Evolutionary conservation across 805 yeast species (phyloP), one percentile per base, ranked within the genome.

Genomic region (Wickerhamomyces bovis): DNA sequence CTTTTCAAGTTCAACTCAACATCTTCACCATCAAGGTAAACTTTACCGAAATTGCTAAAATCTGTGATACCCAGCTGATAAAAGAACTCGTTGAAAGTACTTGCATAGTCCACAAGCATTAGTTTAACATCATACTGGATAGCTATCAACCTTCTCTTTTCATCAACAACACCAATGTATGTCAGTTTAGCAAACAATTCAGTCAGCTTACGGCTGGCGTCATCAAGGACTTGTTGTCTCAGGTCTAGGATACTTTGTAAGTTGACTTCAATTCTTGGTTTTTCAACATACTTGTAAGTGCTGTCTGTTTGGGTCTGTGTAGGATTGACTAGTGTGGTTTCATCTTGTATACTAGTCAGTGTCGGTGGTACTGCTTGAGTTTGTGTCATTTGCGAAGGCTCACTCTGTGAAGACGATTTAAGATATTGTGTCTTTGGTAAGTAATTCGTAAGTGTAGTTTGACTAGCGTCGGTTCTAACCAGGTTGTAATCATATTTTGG

Each of bases 81-180:
- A 57, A 85, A 89, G 46, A 89, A 70, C 51, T 86, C 88, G 49
- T 67, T 65, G 25, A 83, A 70, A 1, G 87, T 61, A 0, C 85
- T 73, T 0, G 83, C 88, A 63, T 89, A 94, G 63, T 92, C 97
- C 18, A 92, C 80, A 21, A 94, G 65, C 60, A 76, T 84, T 13
- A 94, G 68, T 48, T 81, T 80, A 9, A 89, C 84, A 55, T 84
- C 96, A 59, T 81, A 77, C 61, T 94, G 99, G 39, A 92, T 71
- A n/a, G 96, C 85, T 13, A 85, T 82, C 19, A 92, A 68, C 39
- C 97, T 68, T 50, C 79, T 75, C 12, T 65, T 59, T 11, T 76
- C 75, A 60, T 92, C 98, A 2, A 87, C 90, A 3, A 92, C 66
- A 0, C 99, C 99, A 9, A 94, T 83, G 58, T 75, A 87, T 0